Percentiles rank a stretch among this genome's conserved stretches.
These are phyloP conservation scores for Moricandia moricandioides DNA, from an alignment of 345 rosid genomes.

Conservation along the genomic window DNA sequence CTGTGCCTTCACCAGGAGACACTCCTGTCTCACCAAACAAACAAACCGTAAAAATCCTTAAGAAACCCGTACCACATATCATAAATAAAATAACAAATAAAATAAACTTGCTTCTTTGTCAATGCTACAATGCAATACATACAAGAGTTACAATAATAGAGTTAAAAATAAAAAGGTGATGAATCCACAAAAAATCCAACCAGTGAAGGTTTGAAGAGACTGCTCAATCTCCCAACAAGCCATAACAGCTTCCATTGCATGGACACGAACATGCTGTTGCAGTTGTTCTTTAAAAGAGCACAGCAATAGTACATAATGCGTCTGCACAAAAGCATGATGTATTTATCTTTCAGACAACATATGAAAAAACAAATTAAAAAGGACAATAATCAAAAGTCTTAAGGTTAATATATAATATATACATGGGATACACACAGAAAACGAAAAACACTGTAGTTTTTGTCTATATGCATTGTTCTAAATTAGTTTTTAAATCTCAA, in stretches of 20 bases:
- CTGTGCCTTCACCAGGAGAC: slow-evolving; percentile 94
- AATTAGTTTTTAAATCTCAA: slow-evolving; percentile 12
- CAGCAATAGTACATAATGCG: slow-evolving; percentile 82
- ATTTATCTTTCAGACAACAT: background rate
- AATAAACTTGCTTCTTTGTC: background rate
- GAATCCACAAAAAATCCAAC: slow-evolving; percentile 29
- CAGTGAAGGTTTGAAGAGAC: slow-evolving; percentile 89
- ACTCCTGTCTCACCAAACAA: slow-evolving; percentile 58
- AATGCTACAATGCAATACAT: background rate
- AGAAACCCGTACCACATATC: background rate
- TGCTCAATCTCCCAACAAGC: slow-evolving; percentile 99
- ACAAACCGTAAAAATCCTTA: background rate
- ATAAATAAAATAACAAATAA: background rate
- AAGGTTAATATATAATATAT: background rate
- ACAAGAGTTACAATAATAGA: background rate
- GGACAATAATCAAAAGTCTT: background rate
- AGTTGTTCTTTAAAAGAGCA: slow-evolving; percentile 93
- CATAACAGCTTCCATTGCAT: slow-evolving; percentile 99
- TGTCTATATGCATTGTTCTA: background rate
- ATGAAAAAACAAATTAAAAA: background rate
- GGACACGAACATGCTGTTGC: slow-evolving; percentile 97
- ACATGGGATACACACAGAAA: background rate
- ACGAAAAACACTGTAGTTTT: background rate
- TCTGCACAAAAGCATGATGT: slow-evolving; percentile 42
- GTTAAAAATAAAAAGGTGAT: background rate